phyloP scores from a whole-genome alignment of 163 green algal genomes.

The Scenedesmus sp. region DNA sequence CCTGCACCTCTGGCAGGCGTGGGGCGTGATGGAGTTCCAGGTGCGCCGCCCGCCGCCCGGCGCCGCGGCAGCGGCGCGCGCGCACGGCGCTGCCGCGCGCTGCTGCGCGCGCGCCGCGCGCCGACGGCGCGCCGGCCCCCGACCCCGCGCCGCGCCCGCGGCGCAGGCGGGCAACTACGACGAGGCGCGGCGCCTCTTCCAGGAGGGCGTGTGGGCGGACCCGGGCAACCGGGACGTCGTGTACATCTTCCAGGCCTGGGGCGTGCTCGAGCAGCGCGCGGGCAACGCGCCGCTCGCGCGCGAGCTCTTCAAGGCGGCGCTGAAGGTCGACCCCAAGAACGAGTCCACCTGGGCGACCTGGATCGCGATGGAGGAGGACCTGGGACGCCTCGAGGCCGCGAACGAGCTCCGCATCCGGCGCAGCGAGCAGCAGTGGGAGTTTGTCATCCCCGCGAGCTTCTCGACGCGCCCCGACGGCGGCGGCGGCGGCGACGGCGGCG shows the following conservation, averaged over 20 bases:
- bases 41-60: too few relatives aligned
- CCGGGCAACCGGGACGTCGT: conserved; percentile 68
- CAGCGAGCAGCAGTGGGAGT: conserved; percentile 51
- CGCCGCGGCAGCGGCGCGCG: too few relatives aligned
- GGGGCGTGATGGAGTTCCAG: conserved; percentile 85
- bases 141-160: conserved; percentile 15
- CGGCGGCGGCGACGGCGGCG: too few relatives aligned
- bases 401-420: conserved; percentile 78
- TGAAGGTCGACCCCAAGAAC: conserved; percentile 82
- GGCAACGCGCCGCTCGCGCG: conserved; percentile 83
- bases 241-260: conserved; percentile 90
- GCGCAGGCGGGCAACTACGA: conserved; percentile 74
- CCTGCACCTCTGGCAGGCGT: conserved; percentile 83
- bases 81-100: too few relatives aligned
- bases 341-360: conserved; percentile 76
- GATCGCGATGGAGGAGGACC: conserved; percentile 81
- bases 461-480: too few relatives aligned
- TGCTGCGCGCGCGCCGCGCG: too few relatives aligned
- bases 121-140: conserved; percentile 21
- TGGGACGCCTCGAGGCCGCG: conserved; percentile 69
- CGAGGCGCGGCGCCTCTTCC: conserved; percentile 82
- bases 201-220: conserved; percentile 90
- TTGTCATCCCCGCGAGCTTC: conserved; percentile 47
- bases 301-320: conserved; percentile 92
- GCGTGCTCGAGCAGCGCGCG: conserved; percentile 78